Evolutionary conservation across 1,284 basidiomycete species (phyloP).

Genomic region (Pseudozyma pruni): DNA sequence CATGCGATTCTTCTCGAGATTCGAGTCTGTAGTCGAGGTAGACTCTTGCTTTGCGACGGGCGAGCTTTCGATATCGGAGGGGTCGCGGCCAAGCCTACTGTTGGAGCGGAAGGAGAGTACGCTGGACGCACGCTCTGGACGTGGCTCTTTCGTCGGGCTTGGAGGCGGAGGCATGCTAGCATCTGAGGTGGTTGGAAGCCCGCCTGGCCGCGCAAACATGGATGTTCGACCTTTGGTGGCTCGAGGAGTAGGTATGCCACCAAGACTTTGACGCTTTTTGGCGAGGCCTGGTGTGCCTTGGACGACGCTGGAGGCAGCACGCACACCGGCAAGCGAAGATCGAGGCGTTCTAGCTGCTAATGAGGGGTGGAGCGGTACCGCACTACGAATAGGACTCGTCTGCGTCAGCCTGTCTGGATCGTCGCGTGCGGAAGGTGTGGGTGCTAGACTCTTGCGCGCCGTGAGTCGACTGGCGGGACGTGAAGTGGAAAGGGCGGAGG

Average conservation of each 20-base stretch:
- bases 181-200: constrained; percentile 15
- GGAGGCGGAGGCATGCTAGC: constrained; percentile 51
- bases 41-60: constrained; percentile 16
- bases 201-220: constrained; percentile 45
- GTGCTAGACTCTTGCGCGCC: constrained; percentile 50
- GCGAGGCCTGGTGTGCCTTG: constrained; percentile 28
- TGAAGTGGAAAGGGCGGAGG: constrained; percentile 51
- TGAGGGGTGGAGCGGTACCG: constrained; percentile 14
- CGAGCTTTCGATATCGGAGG: constrained; percentile 23
- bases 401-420: constrained; percentile 63
- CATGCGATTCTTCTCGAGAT: constrained; percentile 70
- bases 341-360: constrained; percentile 31
- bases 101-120: constrained; percentile 40
- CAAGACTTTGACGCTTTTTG: constrained; percentile 46
- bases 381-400: constrained; percentile 18
- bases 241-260: constrained; percentile 43
- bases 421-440: constrained; percentile 8
- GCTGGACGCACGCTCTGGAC: constrained; percentile 25
- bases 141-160: constrained; percentile 44
- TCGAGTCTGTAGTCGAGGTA: constrained; percentile 16
- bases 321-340: constrained; percentile 30
- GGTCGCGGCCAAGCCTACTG: constrained; percentile 33
- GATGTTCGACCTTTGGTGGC: constrained; percentile 50
- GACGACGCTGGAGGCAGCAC: constrained; percentile 18
- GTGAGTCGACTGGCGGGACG: constrained; percentile 42